Base-by-base conservation (phyloP, 208 protist genomes). In the Wallacemonas collosoma region DNA sequence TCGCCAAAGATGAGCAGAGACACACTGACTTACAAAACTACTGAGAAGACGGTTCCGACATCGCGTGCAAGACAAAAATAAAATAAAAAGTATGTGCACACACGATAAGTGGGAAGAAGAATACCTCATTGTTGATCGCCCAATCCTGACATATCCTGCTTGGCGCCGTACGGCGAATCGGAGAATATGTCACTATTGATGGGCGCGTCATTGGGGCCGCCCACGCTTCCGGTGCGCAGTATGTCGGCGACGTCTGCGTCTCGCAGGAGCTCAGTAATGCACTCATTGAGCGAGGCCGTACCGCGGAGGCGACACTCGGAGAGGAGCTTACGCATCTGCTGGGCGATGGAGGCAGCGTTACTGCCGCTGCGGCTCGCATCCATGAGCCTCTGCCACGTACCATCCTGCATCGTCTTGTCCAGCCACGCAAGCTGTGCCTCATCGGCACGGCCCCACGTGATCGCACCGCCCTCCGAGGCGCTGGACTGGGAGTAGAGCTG, bases 381-480 rank as follows among this genome's bases (percentile, higher is more conserved):
- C 35, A 51, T 11, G 26, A 65, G 12, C 68, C n/a, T 7, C 41
- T 45, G 58, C n/a, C 38, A 62, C n/a, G 45, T 66, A 4, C 26
- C 8, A 9, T 36, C 53, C 44, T 78, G 71, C 45, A 72, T 17
- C 15, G 55, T 36, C 38, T 38, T 79, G 71, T 75, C 54, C 5
- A 93, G 78, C 88, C 88, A 93, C 77, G 75, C 55, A 47, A 88
- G 57, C 7, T 86, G 71, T 43, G 70, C 64, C 11, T 68, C 63
- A 73, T 89, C 84, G 60, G 72, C 71, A 9, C 72, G 82, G 39
- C 88, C 88, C 82, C 82, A 88, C 39, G 73, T 63, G 35, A 74
- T 65, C 9, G 75, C 73, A 58, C 63, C 36, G 1, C 77, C 77
- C 61, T 83, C 65, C 11, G 66, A 71, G n/a, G 47, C 57, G 47